phyloP scores from a whole-genome alignment of 257 asterid species.

The Scutellaria galericulata region DNA sequence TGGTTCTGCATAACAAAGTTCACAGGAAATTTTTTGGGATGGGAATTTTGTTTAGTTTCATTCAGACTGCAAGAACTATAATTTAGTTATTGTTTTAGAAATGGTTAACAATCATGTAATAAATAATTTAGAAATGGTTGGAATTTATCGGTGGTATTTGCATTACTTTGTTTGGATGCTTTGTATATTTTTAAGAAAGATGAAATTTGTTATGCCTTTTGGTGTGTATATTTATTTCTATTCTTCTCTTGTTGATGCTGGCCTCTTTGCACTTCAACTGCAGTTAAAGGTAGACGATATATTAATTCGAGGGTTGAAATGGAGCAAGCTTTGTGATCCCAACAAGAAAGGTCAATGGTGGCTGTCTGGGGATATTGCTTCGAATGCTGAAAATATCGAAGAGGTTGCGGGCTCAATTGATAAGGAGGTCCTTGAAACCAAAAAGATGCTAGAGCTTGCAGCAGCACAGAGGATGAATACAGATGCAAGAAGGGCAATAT shows the following conservation, averaged over 20 bases:
- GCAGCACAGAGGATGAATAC: conserved; percentile 96
- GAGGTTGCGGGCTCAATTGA: conserved; percentile 79
- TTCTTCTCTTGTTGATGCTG: neutral
- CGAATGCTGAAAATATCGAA: conserved; percentile 54
- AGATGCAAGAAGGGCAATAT: conserved; percentile 85
- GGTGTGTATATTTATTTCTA: neutral
- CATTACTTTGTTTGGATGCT: conserved; percentile 1
- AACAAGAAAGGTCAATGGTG: conserved; percentile 97
- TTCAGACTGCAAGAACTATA: neutral
- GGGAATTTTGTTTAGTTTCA: neutral
- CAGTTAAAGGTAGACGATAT: conserved; percentile 83
- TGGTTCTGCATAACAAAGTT: neutral
- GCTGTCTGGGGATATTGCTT: conserved; percentile 69
- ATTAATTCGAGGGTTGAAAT: conserved; percentile 72
- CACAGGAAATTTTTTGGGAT: neutral
- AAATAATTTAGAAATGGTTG: neutral
- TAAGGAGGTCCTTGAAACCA: conserved; percentile 75
- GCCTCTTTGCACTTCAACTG: conserved; percentile 25
- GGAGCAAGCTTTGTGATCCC: conserved; percentile 91
- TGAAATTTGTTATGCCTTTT: neutral
- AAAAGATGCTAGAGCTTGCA: conserved; percentile 85
- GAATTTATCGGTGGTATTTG: conserved; percentile 8
- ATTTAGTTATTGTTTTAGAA: neutral
- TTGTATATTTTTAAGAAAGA: conserved; percentile 6
- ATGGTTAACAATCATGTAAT: conserved; percentile 5